phyloP scores from a whole-genome alignment of 441 rosid species.

The Syzygium malaccense region DNA sequence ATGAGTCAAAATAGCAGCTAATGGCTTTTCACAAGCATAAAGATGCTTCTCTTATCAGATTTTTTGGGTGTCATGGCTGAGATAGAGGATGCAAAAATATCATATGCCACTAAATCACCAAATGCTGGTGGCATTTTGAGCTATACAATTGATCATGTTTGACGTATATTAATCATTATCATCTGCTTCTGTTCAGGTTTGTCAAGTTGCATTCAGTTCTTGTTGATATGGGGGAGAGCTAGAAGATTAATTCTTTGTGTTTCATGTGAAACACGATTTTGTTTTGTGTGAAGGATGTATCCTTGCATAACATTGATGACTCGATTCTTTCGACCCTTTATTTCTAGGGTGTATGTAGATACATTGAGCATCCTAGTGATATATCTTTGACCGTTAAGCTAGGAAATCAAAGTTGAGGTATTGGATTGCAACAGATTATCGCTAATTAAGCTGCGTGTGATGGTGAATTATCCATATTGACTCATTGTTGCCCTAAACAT shows the following conservation, averaged over 20 bases:
- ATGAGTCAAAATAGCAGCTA: not conserved
- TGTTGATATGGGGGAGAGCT: not conserved
- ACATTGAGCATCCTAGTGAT: not conserved
- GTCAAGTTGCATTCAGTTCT: not conserved
- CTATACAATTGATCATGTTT: not conserved
- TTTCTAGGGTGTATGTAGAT: constrained; percentile 1
- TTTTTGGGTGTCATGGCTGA: not conserved
- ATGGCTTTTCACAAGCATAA: not conserved
- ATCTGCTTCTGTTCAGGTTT: not conserved
- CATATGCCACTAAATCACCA: not conserved
- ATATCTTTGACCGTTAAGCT: not conserved
- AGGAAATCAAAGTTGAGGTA: not conserved
- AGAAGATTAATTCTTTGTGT: not conserved
- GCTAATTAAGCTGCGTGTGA: not conserved
- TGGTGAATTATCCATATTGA: not conserved
- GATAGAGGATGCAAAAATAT: not conserved
- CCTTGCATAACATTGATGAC: not conserved
- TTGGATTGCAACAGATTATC: not conserved
- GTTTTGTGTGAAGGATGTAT: not conserved
- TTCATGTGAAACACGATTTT: not conserved
- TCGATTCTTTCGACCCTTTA: constrained; percentile 26
- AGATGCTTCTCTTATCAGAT: not conserved
- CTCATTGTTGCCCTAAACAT: not conserved
- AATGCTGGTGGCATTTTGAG: not conserved
- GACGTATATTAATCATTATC: not conserved